Base-by-base conservation (phyloP, 331 rosid species). In the Arachis monticola region DNA sequence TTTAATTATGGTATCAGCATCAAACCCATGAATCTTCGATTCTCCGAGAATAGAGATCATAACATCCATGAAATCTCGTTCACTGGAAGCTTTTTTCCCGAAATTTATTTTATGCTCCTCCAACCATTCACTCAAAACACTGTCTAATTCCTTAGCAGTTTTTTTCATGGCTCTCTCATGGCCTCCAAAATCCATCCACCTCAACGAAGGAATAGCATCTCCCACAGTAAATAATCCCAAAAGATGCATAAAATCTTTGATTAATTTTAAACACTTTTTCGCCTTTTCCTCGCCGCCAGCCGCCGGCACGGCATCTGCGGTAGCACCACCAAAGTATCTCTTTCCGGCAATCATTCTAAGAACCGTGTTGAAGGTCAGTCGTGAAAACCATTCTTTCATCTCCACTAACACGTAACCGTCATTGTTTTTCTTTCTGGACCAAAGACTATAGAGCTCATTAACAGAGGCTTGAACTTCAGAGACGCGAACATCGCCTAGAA, bases 51-150 rank as follows among this genome's bases (percentile, higher is more conserved):
- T 27, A 1, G 89, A 76, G 8, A 84, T 64, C 84, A 91, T 80
- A 5, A 78, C 81, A 3, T 80, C 87, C 73, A 88, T 84, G 52
- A 88, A 87, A n/a, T 90, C 88, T 1, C 13, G 35, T 0, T 73
- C 69, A 0, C 6, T 13, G 6, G 50, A 41, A 40, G 2, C 64
- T 69, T 64, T 57, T 1, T 41, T 13, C 2, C 53, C 35, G 41
- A 46, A 55, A 0, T 40, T 72, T 8, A 55, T 40, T 60, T 79
- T 14, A 35, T 85, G 92, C 76, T 83, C 87, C 22, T 78, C 86
- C 12, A 83, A 42, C 88, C 86, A 80, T 7, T 67, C 51, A 31
- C 22, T 12, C 10, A 78, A 45, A 2, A 76, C 5, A 0, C 22
- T 10, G 8, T 90, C 89, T 1, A 88, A n/a, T 61, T 77, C 77